Base-by-base conservation (phyloP, 1,139 yeast species). In the Magnusiomyces sp. region DNA sequence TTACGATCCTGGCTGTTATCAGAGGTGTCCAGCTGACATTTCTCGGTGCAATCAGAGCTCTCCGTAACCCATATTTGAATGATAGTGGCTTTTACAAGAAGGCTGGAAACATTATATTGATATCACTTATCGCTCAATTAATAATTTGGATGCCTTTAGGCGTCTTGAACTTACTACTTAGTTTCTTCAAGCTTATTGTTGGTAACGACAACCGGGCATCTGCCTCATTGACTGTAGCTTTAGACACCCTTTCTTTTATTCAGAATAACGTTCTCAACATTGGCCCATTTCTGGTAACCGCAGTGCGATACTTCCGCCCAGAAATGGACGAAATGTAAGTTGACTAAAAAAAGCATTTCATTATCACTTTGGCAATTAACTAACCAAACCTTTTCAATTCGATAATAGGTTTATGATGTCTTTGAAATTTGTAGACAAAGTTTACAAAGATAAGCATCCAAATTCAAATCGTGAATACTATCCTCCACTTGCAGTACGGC, bases 21-120 rank as follows among this genome's bases (percentile, higher is more conserved):
- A 66, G 82, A n/a, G 83, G 84, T 0, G 56, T 75, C 31, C 82
- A 79, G 61, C 64, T 79, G 47, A 76, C 79, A 0, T 48, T 75
- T 5, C 62, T 76, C 6, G 80, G 82, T 2, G 69, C 71, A 1
- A 75, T 71, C 54, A 59, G 81, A 37, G 73, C 78, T 1, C 61
- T 76, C 29, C 73, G 71, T 11, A 76, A 77, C 58, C 77, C 77
- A 1, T 64, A 65, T 20, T 54, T 71, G 46, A 63, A 68, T 46
- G 59, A 62, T 39, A 59, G 66, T 5, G 63, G 64, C 29, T 69
- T 66, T 60, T 70, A 69, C 53, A 54, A 60, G 34, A 67, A 66
- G 53, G 74, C 74, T 0, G 44, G 66, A 0, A 53, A 58, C 19
- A 72, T 73, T 9, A 51, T 74, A 40, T 56, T 59, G 36, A 52